Conservation (phyloP, 495 filamentous ascomycete species). For the Talaromyces wortmannii region DNA sequence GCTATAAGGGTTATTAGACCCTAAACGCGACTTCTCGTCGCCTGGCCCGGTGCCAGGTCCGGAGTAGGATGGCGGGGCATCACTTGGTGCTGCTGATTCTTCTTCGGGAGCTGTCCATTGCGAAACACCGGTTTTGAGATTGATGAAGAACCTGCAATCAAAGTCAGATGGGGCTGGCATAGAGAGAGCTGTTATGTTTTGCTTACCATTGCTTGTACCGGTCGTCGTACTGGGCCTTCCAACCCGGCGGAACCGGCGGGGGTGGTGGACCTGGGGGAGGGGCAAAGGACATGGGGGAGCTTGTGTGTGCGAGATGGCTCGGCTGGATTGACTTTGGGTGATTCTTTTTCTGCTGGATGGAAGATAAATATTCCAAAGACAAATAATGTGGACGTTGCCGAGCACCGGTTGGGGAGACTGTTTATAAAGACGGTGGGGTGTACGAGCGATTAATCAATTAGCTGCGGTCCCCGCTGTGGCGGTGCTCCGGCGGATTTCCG, state of each 20-base stretch:
- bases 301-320: neutral
- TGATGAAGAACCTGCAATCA: constrained; percentile 70
- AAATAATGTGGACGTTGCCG: too few species aligned
- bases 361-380: too few species aligned
- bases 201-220: constrained; percentile 72
- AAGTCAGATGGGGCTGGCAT: too few species aligned
- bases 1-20: constrained; percentile 56
- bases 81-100: constrained; percentile 39
- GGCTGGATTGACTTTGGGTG: neutral
- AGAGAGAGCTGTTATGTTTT: neutral
- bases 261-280: constrained; percentile 78
- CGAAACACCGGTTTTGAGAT: constrained; percentile 76
- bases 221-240: constrained; percentile 72
- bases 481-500: neutral
- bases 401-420: too few species aligned
- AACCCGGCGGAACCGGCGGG: constrained; percentile 81
- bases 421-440: too few species aligned
- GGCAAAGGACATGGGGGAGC: constrained; percentile 36
- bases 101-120: constrained; percentile 77
- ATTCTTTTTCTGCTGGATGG: neutral
- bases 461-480: neutral
- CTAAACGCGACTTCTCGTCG: constrained; percentile 53
- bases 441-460: too few species aligned
- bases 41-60: constrained; percentile 25
- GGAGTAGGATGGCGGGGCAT: constrained; percentile 62